Conservation (phyloP, 23 red algal genomes). For the Pyropia haitanensis region DNA sequence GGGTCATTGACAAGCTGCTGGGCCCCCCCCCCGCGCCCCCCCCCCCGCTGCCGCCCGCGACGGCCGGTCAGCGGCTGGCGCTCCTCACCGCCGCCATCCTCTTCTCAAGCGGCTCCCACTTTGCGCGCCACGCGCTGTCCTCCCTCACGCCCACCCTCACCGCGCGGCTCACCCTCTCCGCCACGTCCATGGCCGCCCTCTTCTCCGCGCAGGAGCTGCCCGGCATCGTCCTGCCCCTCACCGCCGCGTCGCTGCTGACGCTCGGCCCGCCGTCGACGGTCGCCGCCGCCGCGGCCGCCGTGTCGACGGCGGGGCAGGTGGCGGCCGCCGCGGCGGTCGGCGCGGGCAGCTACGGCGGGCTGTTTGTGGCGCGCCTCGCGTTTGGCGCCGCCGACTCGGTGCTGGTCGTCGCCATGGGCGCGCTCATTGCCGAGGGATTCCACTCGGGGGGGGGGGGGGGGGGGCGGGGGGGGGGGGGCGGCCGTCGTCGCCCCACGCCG, state of each 20-base stretch:
- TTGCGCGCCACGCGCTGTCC: slow-evolving; percentile 34
- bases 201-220: slow-evolving; percentile 46
- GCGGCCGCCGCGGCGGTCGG: slow-evolving; percentile 19
- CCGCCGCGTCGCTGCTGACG: slow-evolving; percentile 20
- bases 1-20: neutral
- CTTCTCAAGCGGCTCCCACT: slow-evolving; percentile 47
- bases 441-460: neutral
- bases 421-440: slow-evolving; percentile 28
- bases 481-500: no score
- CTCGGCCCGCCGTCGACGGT: slow-evolving; percentile 15
- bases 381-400: slow-evolving; percentile 40
- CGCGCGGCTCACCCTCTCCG: slow-evolving; percentile 2
- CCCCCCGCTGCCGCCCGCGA: neutral
- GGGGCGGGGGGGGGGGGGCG: no score
- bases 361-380: slow-evolving; percentile 34
- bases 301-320: slow-evolving; percentile 13
- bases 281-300: slow-evolving; percentile 14
- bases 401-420: slow-evolving; percentile 28
- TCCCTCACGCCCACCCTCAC: slow-evolving; percentile 31
- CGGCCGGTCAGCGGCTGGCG: neutral
- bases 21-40: neutral
- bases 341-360: slow-evolving; percentile 12
- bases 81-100: slow-evolving; percentile 15
- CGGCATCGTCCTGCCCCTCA: slow-evolving; percentile 29
- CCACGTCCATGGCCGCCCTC: slow-evolving; percentile 16